phyloP scores from a whole-genome alignment of 306 rosid genomes.

The Casuarina cunninghamiana region DNA sequence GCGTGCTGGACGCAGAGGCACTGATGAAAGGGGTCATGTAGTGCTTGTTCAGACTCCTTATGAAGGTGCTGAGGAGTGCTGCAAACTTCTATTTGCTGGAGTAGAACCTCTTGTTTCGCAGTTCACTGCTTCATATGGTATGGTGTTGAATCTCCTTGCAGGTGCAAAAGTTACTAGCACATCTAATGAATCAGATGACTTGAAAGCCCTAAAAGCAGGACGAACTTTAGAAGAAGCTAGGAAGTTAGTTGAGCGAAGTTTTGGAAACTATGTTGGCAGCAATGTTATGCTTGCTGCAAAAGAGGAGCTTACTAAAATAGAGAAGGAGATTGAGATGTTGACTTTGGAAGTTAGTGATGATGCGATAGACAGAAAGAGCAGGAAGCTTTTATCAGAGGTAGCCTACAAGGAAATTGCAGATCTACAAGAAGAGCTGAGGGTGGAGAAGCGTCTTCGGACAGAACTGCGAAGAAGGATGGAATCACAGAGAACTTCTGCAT shows the following conservation, averaged over 20 bases:
- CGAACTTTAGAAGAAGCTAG: slow-evolving; percentile 93
- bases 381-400: slow-evolving; percentile 56
- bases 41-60: slow-evolving; percentile 81
- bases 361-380: slow-evolving; percentile 77
- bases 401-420: slow-evolving; percentile 81
- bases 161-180: slow-evolving; percentile 77
- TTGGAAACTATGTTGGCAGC: slow-evolving; percentile 96
- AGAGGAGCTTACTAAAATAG: slow-evolving; percentile 73
- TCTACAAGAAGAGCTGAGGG: slow-evolving; percentile 77
- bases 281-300: slow-evolving; percentile 94
- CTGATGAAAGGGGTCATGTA: slow-evolving; percentile 79
- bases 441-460: slow-evolving; percentile 67
- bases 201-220: slow-evolving; percentile 44
- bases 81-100: slow-evolving; percentile 88
- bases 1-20: slow-evolving; percentile 99
- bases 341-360: slow-evolving; percentile 73
- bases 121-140: slow-evolving; percentile 95
- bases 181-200: slow-evolving; percentile 55
- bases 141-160: slow-evolving; percentile 93
- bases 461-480: slow-evolving; percentile 73
- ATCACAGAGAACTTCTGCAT: slow-evolving; percentile 59
- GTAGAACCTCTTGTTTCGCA: slow-evolving; percentile 93
- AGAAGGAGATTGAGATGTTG: slow-evolving; percentile 69
- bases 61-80: slow-evolving; percentile 94
- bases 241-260: slow-evolving; percentile 94